Conservation (phyloP, 768 basidiomycete species). For the Boletus sp. region DNA sequence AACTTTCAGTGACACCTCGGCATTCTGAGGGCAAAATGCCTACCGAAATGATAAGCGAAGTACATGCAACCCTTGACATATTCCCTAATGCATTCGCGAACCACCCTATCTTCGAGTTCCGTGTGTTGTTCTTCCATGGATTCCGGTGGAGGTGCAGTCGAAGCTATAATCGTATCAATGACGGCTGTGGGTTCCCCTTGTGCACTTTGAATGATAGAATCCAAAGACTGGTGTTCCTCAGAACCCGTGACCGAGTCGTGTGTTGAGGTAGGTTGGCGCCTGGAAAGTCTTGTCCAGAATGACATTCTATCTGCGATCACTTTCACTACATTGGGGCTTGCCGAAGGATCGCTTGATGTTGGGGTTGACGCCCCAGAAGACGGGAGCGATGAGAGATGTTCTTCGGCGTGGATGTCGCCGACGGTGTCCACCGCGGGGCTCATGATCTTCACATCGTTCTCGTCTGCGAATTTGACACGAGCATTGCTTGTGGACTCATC, state of each 20-base stretch:
- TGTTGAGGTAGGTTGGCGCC: conserved; percentile 35
- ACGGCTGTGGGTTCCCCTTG: conserved; percentile 52
- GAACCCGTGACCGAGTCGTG: conserved; percentile 9
- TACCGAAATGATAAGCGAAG: conserved; percentile 85
- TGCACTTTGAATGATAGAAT: conserved; percentile 43
- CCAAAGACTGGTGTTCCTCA: conserved; percentile 27
- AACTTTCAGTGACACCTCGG: background rate
- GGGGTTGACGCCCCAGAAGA: conserved; percentile 57
- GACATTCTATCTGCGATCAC: conserved; percentile 65
- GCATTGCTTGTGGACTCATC: conserved; percentile 19
- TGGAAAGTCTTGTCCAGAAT: conserved; percentile 70
- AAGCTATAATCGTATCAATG: conserved; percentile 55
- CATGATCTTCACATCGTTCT: conserved; percentile 45
- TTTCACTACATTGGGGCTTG: conserved; percentile 56
- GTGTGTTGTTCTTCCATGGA: conserved; percentile 65
- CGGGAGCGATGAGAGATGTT: conserved; percentile 17
- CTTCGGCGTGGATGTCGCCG: background rate
- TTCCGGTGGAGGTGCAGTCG: conserved; percentile 59
- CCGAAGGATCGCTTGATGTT: conserved; percentile 43
- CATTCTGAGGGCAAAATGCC: conserved; percentile 11
- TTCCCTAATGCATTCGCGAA: conserved; percentile 74
- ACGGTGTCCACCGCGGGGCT: conserved; percentile 31
- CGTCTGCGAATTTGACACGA: conserved; percentile 55
- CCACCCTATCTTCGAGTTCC: conserved; percentile 81
- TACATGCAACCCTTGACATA: conserved; percentile 88